Conservation (phyloP, 176 grass and related monocot genomes). For the Pharus latifolius region DNA sequence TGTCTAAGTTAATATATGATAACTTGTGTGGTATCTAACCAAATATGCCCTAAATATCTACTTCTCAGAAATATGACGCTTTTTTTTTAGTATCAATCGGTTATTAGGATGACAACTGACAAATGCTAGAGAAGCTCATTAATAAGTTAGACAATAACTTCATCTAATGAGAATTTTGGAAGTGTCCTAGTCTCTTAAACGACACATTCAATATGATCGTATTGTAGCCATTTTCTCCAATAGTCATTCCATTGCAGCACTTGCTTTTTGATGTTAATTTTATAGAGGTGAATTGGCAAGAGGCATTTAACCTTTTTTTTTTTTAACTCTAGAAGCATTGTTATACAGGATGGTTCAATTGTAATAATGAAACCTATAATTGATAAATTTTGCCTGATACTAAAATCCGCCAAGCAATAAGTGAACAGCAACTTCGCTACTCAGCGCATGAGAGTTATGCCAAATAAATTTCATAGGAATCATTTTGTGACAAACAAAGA, state of each 20-base stretch:
- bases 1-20: too few species aligned
- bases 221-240: background rate
- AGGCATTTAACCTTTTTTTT: too few species aligned
- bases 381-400: too few species aligned
- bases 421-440: background rate
- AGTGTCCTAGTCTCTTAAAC: background rate
- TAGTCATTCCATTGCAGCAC: background rate
- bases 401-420: too few species aligned
- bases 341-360: background rate
- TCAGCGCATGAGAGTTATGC: background rate
- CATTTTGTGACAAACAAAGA: background rate
- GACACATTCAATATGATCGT: background rate
- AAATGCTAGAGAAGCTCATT: background rate
- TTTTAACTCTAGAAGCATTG: too few species aligned
- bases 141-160: background rate
- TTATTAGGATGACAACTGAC: background rate
- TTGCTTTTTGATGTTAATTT: background rate
- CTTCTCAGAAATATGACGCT: background rate
- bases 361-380: too few species aligned
- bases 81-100: background rate
- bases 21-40: too few species aligned
- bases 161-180: background rate
- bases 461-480: background rate
- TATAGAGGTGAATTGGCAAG: too few species aligned
- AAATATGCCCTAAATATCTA: constrained; percentile 8